phyloP scores from a whole-genome alignment of 768 basidiomycete species.

The Kwoniella sp. region DNA sequence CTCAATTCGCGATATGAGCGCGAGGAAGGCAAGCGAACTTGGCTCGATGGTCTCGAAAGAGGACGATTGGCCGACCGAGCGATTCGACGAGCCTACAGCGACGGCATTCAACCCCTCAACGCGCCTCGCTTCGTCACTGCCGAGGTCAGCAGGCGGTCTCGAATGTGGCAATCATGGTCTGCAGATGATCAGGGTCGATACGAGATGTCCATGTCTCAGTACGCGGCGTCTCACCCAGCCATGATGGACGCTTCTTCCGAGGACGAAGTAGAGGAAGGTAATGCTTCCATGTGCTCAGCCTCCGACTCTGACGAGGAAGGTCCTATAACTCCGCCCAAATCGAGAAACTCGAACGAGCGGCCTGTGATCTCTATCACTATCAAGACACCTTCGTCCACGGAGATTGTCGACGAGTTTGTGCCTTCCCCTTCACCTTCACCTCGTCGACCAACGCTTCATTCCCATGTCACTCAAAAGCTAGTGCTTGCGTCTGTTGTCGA shows the following conservation, averaged over 20 bases:
- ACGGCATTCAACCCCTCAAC: constrained; percentile 22
- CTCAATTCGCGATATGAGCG: constrained; percentile 44
- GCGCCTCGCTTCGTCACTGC: neutral
- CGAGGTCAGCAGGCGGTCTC: constrained; percentile 24
- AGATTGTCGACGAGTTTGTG: neutral
- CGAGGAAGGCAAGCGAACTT: constrained; percentile 50
- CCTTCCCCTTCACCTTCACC: neutral
- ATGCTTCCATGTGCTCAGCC: neutral
- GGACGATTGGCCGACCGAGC: constrained; percentile 42
- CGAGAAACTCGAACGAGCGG: constrained; percentile 3
- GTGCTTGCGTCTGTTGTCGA: neutral
- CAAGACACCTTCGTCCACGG: neutral
- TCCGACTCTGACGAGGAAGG: constrained; percentile 18
- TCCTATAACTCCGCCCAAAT: constrained; percentile 21
- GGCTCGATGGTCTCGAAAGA: constrained; percentile 45
- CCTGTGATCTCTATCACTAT: constrained; percentile 3
- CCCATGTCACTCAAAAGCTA: neutral
- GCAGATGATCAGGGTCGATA: constrained; percentile 27
- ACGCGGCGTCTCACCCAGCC: constrained; percentile 26
- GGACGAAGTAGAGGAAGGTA: constrained; percentile 12
- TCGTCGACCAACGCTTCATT: neutral
- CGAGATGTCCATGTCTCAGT: neutral
- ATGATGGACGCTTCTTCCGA: constrained; percentile 32
- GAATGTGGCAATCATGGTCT: constrained; percentile 30
- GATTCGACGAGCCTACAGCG: constrained; percentile 39